Percentiles rank a stretch among this genome's conserved stretches.
Conservation (phyloP, 2,329 filamentous ascomycete species). For the Fusarium sp. region DNA sequence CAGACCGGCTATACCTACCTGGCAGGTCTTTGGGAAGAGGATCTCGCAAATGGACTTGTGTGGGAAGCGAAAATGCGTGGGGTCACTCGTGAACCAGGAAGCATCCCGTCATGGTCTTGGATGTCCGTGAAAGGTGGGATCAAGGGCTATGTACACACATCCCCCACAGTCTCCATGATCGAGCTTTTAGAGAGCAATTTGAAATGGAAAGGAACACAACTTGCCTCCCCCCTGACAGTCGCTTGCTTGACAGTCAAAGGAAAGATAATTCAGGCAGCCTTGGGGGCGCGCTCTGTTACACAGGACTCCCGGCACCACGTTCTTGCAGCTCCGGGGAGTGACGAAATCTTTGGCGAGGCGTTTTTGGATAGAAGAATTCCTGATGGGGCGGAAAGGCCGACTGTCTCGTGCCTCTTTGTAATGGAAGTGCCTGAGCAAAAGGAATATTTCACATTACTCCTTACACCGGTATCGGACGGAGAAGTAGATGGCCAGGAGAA, state of each 20-base stretch:
- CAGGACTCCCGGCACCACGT: not conserved
- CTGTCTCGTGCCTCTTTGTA: not conserved
- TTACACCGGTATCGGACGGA: not conserved
- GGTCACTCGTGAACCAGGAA: not conserved
- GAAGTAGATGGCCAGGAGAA: fast-evolving
- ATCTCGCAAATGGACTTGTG: not conserved
- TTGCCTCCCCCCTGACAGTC: not conserved
- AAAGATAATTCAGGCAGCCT: not conserved
- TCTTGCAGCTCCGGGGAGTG: not conserved
- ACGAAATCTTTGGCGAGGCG: not conserved
- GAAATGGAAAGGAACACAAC: not conserved
- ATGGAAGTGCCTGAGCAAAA: fast-evolving
- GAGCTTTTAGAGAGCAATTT: not conserved
- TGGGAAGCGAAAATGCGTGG: constrained; percentile 4
- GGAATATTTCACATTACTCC: not conserved
- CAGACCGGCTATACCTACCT: not conserved
- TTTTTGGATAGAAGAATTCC: not conserved
- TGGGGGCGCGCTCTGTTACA: not conserved
- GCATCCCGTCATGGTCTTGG: not conserved
- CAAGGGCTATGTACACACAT: not conserved
- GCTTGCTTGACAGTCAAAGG: not conserved
- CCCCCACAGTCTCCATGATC: not conserved
- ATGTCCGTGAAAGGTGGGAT: not conserved
- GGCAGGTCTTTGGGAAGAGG: constrained; percentile 3
- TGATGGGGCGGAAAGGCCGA: not conserved